Evolutionary conservation across 2,329 filamentous ascomycete genomes (phyloP), one percentile per base, ranked within the genome.

Genomic region (Diaporthe destruens): DNA sequence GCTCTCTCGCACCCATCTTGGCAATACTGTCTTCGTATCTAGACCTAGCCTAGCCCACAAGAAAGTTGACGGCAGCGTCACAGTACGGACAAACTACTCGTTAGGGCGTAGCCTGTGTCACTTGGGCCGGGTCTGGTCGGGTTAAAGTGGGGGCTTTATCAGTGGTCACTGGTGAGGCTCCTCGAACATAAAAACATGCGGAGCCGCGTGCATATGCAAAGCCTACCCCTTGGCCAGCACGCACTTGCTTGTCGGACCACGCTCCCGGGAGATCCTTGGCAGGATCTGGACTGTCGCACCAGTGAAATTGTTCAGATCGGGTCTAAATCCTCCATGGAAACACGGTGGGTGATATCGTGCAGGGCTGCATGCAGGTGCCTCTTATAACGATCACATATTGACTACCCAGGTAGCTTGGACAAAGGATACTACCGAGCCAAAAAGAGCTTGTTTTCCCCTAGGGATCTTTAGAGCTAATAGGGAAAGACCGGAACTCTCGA

Each of bases 271-370:
- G 36, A 39, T 18, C 1, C 61, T 65, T 51, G 44, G 61, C 61
- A 8, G 20, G 5, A 25, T 51, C 44, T 36, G n/a, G 11, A 51
- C 34, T 11, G 42, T 7, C 7, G 44, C 2, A 25, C 18, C 2
- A 2, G 36, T 32, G 4, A 3, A 51, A n/a, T 14, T 23, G 14
- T 51, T 23, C 25, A 34, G 20, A 16, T 32, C 25, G 42, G 44
- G 12, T 49, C 29, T 25, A 44, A 36, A 25, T n/a, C 5, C 44
- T 49, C 61, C 3, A 11, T 39, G 7, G 36, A 23, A n/a, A 20
- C 5, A 44, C 20, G 36, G 20, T 51, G 44, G 61, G 61, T 65
- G 47, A 65, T 65, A 65, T 51, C 44, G 44, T n/a, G 61, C 44
- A 65, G 44, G 59, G 59, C 59, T 65, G 59, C 29, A 53, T 65